These are phyloP conservation scores for Penicillium freii DNA, from an alignment of 2,329 filamentous ascomycete genomes.

Conservation along the genomic window DNA sequence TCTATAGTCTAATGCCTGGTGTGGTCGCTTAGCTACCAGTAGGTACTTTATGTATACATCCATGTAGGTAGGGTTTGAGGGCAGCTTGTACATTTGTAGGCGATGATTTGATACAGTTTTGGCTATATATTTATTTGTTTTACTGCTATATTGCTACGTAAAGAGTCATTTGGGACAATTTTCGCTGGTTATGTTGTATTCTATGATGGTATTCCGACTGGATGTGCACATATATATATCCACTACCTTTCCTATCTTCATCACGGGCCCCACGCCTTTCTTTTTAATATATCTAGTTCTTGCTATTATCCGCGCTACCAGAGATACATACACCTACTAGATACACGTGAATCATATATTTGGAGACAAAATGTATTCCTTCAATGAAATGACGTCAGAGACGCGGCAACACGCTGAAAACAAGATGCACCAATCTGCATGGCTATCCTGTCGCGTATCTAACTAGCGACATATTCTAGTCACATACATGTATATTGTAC, in stretches of 20 bases:
- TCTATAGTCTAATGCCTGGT: not conserved
- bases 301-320: not conserved
- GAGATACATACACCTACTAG: not conserved
- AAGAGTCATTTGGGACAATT: not conserved
- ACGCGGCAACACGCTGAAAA: slow-evolving; percentile 13
- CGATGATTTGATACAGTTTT: not conserved
- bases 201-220: not conserved
- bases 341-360: not conserved
- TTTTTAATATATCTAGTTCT: no score
- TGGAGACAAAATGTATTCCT: not conserved
- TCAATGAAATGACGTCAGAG: slow-evolving; percentile 4
- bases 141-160: not conserved
- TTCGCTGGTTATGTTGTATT: not conserved
- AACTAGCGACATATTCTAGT: slow-evolving; percentile 14
- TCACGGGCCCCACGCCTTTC: not conserved
- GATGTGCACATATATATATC: not conserved
- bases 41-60: not conserved
- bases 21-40: not conserved
- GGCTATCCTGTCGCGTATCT: not conserved
- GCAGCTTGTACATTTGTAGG: not conserved
- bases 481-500: slow-evolving; percentile 16
- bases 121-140: not conserved
- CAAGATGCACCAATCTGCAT: slow-evolving; percentile 21
- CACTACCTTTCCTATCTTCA: not conserved
- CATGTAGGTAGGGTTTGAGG: not conserved